Conservation (phyloP, 2,329 filamentous ascomycete genomes). For the Emergomyces africanus region DNA sequence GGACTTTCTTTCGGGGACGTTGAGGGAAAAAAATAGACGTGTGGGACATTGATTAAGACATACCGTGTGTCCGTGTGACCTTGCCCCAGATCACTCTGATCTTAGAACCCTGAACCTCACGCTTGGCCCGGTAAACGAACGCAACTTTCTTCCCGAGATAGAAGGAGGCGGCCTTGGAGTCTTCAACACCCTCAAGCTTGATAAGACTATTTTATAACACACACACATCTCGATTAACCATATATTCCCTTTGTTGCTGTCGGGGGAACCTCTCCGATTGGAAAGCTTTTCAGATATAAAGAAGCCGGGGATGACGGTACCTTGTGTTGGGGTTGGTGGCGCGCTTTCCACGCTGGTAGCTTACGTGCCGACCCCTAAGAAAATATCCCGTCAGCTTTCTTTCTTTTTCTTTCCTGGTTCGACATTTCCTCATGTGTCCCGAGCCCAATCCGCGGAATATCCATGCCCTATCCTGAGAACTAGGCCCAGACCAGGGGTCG, state of each 20-base stretch:
- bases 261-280: neutral
- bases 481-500: neutral
- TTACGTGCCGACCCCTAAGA: conserved; percentile 86
- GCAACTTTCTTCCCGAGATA: conserved; percentile 98
- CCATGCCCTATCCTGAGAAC: neutral
- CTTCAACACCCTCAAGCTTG: conserved; percentile 97
- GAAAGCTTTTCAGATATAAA: neutral
- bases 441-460: neutral
- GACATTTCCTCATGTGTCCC: neutral
- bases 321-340: conserved; percentile 77
- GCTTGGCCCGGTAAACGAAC: conserved; percentile 94
- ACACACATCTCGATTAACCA: conserved; percentile 11
- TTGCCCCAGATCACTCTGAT: conserved; percentile 99
- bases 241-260: neutral
- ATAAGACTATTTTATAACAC: conserved; percentile 50
- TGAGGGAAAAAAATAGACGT: neutral
- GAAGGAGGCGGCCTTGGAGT: conserved; percentile 81
- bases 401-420: neutral
- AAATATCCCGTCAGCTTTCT: conserved; percentile 13
- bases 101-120: conserved; percentile 93
- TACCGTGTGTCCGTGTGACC: conserved; percentile 91
- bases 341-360: conserved; percentile 92
- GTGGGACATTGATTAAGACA: conserved; percentile 18
- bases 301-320: conserved; percentile 13
- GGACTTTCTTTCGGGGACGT: neutral